Evolutionary conservation across 225 moss, liverwort and hornwort species (phyloP).

Genomic region (Neckera pumila): DNA sequence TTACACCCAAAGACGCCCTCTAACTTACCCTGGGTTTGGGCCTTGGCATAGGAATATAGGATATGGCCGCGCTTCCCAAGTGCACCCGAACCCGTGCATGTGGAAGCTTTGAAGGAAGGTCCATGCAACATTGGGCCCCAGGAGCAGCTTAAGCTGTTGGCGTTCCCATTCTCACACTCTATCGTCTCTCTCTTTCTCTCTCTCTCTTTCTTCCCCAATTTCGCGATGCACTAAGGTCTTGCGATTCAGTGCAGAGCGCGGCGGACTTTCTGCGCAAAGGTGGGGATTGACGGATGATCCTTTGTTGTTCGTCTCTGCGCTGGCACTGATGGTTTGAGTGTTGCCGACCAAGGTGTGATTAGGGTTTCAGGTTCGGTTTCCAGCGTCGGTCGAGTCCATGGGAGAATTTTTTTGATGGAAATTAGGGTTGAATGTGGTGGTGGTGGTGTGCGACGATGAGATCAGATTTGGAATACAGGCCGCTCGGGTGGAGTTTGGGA

Average conservation of each 20-base stretch:
- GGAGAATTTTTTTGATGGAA: not conserved
- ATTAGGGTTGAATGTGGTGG: not conserved
- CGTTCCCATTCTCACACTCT: not conserved
- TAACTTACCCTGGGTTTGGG: not conserved
- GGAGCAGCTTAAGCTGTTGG: not conserved
- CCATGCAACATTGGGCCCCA: not conserved
- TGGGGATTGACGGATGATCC: not conserved
- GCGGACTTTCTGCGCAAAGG: not conserved
- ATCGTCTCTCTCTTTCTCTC: not conserved
- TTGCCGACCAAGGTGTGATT: constrained; percentile 2
- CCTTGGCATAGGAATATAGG: not conserved
- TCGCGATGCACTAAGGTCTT: not conserved
- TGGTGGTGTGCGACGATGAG: not conserved
- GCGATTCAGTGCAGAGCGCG: not conserved
- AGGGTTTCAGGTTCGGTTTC: not conserved
- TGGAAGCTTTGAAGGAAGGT: not conserved
- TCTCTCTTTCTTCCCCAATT: not conserved
- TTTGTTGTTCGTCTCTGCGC: not conserved
- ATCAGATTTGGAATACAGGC: not conserved
- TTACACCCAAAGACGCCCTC: not conserved
- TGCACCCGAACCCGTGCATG: not conserved
- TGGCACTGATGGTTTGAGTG: constrained; percentile 7
- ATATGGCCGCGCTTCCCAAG: not conserved
- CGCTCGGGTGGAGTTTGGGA: not conserved
- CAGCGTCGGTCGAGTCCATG: not conserved